Base-by-base conservation (phyloP, 2,329 filamentous ascomycete genomes). In the Verruconis gallopava region DNA sequence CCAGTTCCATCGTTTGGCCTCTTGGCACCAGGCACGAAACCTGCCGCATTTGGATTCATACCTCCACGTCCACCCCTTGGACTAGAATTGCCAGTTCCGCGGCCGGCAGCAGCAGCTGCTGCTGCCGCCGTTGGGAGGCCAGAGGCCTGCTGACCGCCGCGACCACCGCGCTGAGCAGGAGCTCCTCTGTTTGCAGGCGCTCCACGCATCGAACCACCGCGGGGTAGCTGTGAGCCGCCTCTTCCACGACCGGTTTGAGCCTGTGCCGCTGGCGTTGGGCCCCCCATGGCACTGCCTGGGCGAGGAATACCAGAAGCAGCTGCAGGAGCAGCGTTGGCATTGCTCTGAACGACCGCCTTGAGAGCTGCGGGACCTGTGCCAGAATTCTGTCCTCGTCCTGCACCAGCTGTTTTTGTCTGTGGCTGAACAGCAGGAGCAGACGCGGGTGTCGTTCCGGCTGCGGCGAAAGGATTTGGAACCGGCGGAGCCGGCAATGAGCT, bases 361-460 rank as follows among this genome's bases (percentile, higher is more conserved):
- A 45, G 40, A 17, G 43, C 43, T 15, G 40, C 43, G 15, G 43
- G 43, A 12, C 43, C 43, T 19, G 43, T 45, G 5, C 40, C 40
- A 11, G 20, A 5, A 12, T 36, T 21, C 20, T 42, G 40, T 18
- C 25, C 25, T 30, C 25, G 25, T 30, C 25, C 25, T 9, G 25
- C 25, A 30, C 25, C 25, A 30, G 25, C 25, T 13, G 37, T 20
- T 34, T 30, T 9, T 13, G 11, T 11, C 14, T 13, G 6, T 35
- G 37, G 6, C 37, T 20, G 11, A 33, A 35, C 13, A 13, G 25
- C 13, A 30, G 11, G 11, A 11, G 25, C 25, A 30, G n/a, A 30
- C 17, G 12, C 33, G 6, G 6, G 33, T 6, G 6, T 15, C 9
- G 33, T 15, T 6, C 11, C 11, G 6, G 33, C 12, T 6, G 6